phyloP scores from a whole-genome alignment of 495 filamentous ascomycete species.

The Lindgomyces ingoldianus region DNA sequence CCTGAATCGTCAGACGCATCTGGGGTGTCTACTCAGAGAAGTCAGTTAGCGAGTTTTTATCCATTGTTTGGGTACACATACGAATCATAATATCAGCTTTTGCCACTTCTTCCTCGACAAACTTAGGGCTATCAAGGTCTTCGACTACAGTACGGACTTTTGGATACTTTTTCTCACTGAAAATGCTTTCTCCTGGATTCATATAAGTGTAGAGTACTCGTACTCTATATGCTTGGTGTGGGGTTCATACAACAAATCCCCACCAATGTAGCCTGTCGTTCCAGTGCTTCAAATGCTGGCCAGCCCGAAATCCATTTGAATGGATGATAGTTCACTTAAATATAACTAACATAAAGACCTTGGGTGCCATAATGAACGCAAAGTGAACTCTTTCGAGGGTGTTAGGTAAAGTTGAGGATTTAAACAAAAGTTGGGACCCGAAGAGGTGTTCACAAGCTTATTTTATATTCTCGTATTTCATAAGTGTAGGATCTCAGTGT shows the following conservation, averaged over 20 bases:
- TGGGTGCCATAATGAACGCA: conserved; percentile 13
- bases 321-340: no score
- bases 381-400: no score
- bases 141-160: conserved; percentile 59
- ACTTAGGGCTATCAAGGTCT: conserved; percentile 53
- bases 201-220: conserved; percentile 64
- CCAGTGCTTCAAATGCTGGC: conserved; percentile 61
- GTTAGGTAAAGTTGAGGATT: background rate
- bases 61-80: background rate
- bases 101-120: conserved; percentile 59
- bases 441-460: no score
- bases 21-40: no score
- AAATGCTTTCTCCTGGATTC: conserved; percentile 64
- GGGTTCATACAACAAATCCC: conserved; percentile 66
- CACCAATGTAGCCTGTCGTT: conserved; percentile 74
- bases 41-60: background rate
- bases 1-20: conserved; percentile 39
- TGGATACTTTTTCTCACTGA: conserved; percentile 60
- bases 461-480: no score
- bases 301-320: no score
- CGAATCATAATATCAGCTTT: conserved; percentile 64
- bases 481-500: no score
- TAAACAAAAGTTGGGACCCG: no score
- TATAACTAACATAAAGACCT: conserved; percentile 24
- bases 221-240: conserved; percentile 65